Base-by-base conservation (phyloP, 2,329 filamentous ascomycete genomes). In the Colletotrichum scovillei region DNA sequence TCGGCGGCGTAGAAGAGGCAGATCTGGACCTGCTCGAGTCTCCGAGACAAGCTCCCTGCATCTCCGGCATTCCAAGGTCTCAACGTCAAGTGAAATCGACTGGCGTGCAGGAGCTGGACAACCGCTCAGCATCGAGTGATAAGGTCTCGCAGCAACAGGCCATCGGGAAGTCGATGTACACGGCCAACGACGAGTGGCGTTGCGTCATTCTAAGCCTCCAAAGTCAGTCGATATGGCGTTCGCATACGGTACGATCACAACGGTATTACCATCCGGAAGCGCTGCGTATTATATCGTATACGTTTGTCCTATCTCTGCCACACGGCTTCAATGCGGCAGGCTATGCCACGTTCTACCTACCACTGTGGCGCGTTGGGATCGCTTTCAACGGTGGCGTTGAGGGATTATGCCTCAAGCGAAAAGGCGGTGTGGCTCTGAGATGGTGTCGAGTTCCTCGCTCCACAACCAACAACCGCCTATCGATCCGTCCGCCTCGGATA, bases 371-470 rank as follows among this genome's bases (percentile, higher is more conserved):
- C 24, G 24, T 26, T 35, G 55, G 52, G 24, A 49, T 11, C 7
- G 38, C 35, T 52, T 63, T 65, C 55, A 64, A 58, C 35, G 24
- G 72, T 74, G 72, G 72, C 59, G 72, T 72, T 32, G 56, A 71
- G 71, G 66, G 66, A 65, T 63, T 16, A 67, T 67, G 70, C 57
- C 58, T 68, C 62, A 58, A 69, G 53, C 52, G 69, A 77, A 77
- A 77, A 76, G 74, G 76, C 76, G 76, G 76, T 77, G 76, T 75
- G 72, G 55, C 68, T 49, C 55, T 26, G 57, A 46, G 49, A 42
- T 74, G 74, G 72, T 74, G 74, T 74, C 64, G 59, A 67, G 19
- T 56, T 58, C 53, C 58, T 38, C 74, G 65, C 56, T 72, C 42
- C 56, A 64, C 52, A 72, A 59, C 73, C 56, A 67, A 72, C 52